phyloP scores from a whole-genome alignment of 2,329 filamentous ascomycete species.

The Botryotinia convoluta region DNA sequence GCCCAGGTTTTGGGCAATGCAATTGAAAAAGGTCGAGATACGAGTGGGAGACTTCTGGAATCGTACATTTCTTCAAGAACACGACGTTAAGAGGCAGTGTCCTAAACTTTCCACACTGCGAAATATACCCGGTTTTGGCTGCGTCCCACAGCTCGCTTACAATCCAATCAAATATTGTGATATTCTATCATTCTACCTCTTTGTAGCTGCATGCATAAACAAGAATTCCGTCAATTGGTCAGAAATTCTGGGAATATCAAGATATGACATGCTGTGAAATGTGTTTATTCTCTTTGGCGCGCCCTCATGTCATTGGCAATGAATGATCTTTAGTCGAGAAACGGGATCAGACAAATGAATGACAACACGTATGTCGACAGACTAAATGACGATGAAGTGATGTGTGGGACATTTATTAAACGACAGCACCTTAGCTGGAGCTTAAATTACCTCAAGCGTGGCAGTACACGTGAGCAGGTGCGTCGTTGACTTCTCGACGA shows the following conservation, averaged over 20 bases:
- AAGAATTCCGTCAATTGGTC: not conserved
- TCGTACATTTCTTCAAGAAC: not conserved
- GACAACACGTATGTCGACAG: not conserved
- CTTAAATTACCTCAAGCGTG: not conserved
- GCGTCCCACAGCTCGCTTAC: not conserved
- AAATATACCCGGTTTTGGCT: not conserved
- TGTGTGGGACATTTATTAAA: rapidly evolving
- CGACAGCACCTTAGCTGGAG: not conserved
- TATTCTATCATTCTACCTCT: not conserved
- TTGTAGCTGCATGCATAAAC: not conserved
- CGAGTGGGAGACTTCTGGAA: not conserved
- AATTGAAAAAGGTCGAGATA: not conserved
- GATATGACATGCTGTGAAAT: not conserved
- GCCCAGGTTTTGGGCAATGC: not conserved
- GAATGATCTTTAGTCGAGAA: not conserved
- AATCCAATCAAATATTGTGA: not conserved
- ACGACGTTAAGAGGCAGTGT: not conserved
- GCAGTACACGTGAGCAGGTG: not conserved
- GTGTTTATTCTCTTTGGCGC: no score
- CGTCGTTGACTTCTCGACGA: not conserved
- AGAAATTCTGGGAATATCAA: not conserved
- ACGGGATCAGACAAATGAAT: not conserved
- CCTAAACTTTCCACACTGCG: not conserved
- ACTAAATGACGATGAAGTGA: not conserved
- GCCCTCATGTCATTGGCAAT: no score